These are phyloP conservation scores for Lachnellula arida DNA, from an alignment of 2,329 filamentous ascomycete genomes.

Conservation along the genomic window DNA sequence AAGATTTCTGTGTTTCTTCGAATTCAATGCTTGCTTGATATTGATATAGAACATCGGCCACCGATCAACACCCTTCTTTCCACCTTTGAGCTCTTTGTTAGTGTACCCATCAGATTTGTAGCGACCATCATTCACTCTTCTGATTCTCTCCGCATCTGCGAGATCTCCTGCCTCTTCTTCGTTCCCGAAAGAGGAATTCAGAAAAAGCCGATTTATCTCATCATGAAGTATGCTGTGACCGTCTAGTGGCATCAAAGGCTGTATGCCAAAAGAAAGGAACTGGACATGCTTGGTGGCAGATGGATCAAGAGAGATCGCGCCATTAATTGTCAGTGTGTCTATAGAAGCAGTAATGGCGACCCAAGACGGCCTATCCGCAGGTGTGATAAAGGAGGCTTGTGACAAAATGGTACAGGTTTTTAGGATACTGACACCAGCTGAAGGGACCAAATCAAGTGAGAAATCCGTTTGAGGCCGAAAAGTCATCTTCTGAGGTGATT, in stretches of 20 bases:
- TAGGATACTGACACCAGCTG: slow-evolving; percentile 11
- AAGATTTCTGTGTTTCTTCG: neutral
- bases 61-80: slow-evolving; percentile 65
- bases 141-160: slow-evolving; percentile 35
- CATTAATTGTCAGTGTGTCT: slow-evolving; percentile 56
- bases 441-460: neutral
- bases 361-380: slow-evolving; percentile 55
- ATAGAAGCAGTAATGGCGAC: slow-evolving; percentile 64
- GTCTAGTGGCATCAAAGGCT: slow-evolving; percentile 53
- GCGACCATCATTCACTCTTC: slow-evolving; percentile 34
- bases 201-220: slow-evolving; percentile 73
- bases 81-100: slow-evolving; percentile 45
- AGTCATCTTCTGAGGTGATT: slow-evolving; percentile 17
- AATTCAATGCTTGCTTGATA: slow-evolving; percentile 41
- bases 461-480: slow-evolving; percentile 19
- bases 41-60: slow-evolving; percentile 90
- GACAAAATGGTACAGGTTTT: slow-evolving; percentile 51
- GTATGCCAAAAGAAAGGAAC: slow-evolving; percentile 74
- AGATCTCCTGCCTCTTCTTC: slow-evolving; percentile 41
- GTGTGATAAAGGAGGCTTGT: slow-evolving; percentile 61
- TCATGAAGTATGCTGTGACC: slow-evolving; percentile 66
- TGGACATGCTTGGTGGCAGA: slow-evolving; percentile 69
- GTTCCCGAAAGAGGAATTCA: slow-evolving; percentile 69
- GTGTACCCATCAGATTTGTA: slow-evolving; percentile 46
- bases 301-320: slow-evolving; percentile 67